These are phyloP conservation scores for Fusarium annulatum DNA, from an alignment of 2,329 filamentous ascomycete genomes.

Conservation along the genomic window DNA sequence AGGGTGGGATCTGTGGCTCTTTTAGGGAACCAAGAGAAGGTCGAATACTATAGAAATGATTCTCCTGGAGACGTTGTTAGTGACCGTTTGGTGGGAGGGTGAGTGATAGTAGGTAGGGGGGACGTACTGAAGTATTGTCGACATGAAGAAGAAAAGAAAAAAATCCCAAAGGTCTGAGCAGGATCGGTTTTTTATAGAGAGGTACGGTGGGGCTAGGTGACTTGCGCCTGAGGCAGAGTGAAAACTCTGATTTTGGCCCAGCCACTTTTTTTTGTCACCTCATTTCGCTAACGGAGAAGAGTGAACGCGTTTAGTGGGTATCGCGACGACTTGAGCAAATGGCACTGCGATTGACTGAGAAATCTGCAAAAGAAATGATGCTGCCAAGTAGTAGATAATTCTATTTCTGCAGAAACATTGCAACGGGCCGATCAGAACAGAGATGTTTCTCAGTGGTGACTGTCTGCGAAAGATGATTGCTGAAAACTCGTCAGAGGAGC, in stretches of 20 bases:
- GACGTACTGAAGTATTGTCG: conserved; percentile 67
- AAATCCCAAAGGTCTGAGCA: conserved; percentile 47
- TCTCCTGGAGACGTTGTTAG: conserved; percentile 60
- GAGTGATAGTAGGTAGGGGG: not conserved
- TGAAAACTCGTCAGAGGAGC: not conserved
- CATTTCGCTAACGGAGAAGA: conserved; percentile 2
- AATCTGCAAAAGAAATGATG: not conserved
- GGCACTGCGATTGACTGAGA: not conserved
- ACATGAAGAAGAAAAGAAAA: conserved; percentile 64
- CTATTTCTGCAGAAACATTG: not conserved
- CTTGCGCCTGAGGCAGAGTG: conserved; percentile 17
- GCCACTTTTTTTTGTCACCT: conserved; percentile 21
- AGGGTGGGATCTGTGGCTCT: conserved; percentile 88
- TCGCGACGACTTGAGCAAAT: not conserved
- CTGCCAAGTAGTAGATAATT: not conserved
- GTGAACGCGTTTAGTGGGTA: not conserved
- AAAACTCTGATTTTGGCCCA: conserved; percentile 26
- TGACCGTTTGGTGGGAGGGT: not conserved
- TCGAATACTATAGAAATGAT: conserved; percentile 99
- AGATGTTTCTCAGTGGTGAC: not conserved
- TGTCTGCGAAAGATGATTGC: too few relatives aligned
- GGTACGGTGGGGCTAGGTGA: not conserved
- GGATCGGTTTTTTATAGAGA: conserved; percentile 19
- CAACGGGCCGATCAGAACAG: not conserved
- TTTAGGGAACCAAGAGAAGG: conserved; percentile 91